Evolutionary conservation across 345 rosid species (phyloP).

Genomic region (Camelina sativa): DNA sequence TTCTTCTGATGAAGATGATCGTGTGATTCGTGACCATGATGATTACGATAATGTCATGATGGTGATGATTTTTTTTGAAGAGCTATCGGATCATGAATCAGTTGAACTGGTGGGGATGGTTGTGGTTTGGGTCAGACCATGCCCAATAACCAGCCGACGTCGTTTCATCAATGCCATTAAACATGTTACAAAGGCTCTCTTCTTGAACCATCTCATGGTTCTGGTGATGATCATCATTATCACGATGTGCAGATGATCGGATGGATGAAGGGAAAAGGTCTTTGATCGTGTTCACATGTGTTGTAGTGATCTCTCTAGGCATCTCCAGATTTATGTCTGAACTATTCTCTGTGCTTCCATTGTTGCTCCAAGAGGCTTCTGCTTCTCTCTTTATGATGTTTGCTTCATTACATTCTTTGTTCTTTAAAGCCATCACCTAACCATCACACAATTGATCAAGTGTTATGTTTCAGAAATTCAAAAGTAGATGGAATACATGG

Average conservation of each 20-base stretch:
- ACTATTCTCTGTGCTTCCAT: conserved; percentile 60
- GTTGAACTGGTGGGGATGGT: conserved; percentile 45
- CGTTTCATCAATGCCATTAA: conserved; percentile 71
- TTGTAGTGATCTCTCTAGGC: conserved; percentile 39
- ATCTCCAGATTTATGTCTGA: conserved; percentile 56
- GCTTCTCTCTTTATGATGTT: conserved; percentile 56
- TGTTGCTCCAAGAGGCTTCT: conserved; percentile 77
- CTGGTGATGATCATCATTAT: conserved; percentile 51
- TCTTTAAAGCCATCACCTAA: conserved; percentile 56
- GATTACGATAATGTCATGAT: conserved; percentile 17
- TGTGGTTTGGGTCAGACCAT: conserved; percentile 64
- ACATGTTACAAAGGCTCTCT: conserved; percentile 66
- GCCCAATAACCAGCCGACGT: conserved; percentile 66
- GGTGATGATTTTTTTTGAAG: neutral
- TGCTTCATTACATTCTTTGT: conserved; percentile 53
- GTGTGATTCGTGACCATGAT: neutral
- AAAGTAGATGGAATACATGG: neutral
- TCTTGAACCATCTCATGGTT: conserved; percentile 59
- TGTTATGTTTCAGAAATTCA: conserved; percentile 12
- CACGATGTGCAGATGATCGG: conserved; percentile 48
- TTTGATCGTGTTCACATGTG: conserved; percentile 51
- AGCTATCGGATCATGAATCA: conserved; percentile 24
- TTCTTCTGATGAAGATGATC: conserved; percentile 2
- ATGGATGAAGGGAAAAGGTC: conserved; percentile 58
- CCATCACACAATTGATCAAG: conserved; percentile 24